Evolutionary conservation across 2,329 filamentous ascomycete genomes (phyloP), one percentile per base, ranked within the genome.

Genomic region (Saccharata proteae): DNA sequence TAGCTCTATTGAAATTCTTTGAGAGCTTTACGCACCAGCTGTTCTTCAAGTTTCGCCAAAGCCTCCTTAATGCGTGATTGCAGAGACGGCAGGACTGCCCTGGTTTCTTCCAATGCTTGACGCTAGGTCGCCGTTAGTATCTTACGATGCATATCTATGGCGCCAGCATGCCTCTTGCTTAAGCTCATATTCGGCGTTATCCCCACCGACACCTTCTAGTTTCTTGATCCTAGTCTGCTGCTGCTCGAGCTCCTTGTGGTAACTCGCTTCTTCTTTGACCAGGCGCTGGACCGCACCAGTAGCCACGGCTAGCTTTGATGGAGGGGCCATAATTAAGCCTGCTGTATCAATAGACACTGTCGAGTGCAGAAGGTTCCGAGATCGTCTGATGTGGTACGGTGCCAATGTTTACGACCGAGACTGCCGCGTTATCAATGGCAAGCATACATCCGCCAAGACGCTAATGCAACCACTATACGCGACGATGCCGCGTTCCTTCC

Each of bases 231-330:
- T 73, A 38, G 70, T 68, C 45, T 81, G 68, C 53, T 96, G 86
- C 41, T 77, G 66, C 40, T 70, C 64, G 13, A 86, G 69, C 57
- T 98, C 90, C 51, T 80, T 80, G 65, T 86, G 80, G 62, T 98
- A 96, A 46, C 78, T 88, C 22, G 71, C 65, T 57, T 94, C 83
- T 58, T 98, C 90, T 58, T 93, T 94, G 43, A 93, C 73, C 28
- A 96, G 72, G 37, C 90, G 83, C 46, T 71, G 67, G 43, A 96
- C 74, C 13, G 83, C 75, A 39, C 77, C 73, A 15, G 82, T 90
- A 26, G 80, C 76, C 51, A 94, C 90, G 46, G 73, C 59, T 53
- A 94, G 74, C 44, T 77, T 70, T 1, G 77, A 76, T 26, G 81
- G 80, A 18, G 83, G 69, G 3, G 82, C 69, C 85, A 93, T 93